phyloP scores from a whole-genome alignment of 805 yeast species.

The Yarrowia alimentaria region DNA sequence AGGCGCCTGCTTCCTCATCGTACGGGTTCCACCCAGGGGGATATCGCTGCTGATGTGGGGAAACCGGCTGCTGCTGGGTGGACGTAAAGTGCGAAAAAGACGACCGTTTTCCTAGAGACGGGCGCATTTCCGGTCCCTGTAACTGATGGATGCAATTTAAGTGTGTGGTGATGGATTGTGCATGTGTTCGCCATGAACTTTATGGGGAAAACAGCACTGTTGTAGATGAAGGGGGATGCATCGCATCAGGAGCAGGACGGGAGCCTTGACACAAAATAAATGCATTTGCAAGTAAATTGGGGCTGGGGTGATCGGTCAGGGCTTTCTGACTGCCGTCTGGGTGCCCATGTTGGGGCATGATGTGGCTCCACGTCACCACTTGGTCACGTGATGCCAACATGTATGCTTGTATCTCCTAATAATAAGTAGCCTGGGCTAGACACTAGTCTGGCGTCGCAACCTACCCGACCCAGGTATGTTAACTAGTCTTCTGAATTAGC shows the following conservation, averaged over 20 bases:
- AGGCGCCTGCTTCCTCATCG: conserved; percentile 10
- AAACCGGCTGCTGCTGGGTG: conserved; percentile 26
- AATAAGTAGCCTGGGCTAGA: too few relatives aligned
- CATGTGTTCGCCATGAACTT: conserved; percentile 22
- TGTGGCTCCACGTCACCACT: conserved; percentile 15
- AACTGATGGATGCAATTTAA: conserved; percentile 19
- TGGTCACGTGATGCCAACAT: neutral
- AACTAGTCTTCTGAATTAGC: too few relatives aligned
- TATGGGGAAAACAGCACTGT: neutral
- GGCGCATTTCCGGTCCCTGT: conserved; percentile 30
- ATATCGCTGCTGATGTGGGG: conserved; percentile 26
- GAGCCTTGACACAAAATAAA: too few relatives aligned
- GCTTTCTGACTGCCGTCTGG: too few relatives aligned
- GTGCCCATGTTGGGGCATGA: too few relatives aligned
- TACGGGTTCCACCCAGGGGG: conserved; percentile 25
- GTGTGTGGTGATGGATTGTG: conserved; percentile 4
- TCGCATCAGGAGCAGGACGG: too few relatives aligned
- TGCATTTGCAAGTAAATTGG: too few relatives aligned
- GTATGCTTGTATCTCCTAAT: too few relatives aligned
- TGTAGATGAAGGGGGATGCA: neutral
- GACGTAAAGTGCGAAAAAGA: conserved; percentile 36
- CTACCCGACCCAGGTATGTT: too few relatives aligned
- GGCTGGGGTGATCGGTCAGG: too few relatives aligned
- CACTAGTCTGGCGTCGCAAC: too few relatives aligned
- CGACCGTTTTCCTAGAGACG: conserved; percentile 35